Evolutionary conservation across 768 basidiomycete species (phyloP), one percentile per base, ranked within the genome.

Genomic region (Candolleomyces aberdarensis): DNA sequence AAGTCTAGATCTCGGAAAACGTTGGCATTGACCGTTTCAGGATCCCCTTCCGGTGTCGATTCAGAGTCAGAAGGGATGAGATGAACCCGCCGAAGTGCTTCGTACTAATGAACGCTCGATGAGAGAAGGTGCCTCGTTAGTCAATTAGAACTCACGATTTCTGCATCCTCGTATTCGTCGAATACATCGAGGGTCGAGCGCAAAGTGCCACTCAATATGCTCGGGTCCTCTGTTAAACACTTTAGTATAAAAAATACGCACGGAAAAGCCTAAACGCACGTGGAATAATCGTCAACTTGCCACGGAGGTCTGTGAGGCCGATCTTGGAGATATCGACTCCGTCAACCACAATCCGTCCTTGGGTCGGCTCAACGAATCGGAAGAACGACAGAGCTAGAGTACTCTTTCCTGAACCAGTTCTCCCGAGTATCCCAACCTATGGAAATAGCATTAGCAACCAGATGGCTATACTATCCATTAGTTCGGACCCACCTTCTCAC

Each of bases 171-270:
- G 59, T 94, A 95, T 69, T 95, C 92, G 19, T 87, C 80, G 64
- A 95, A 95, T 10, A 95, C 89, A 64, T 96, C 94, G 10, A 95
- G 76, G 0, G 92, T 88, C 0, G 89, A 87, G 39, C 92, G 84
- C 17, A 95, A 62, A 7, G 86, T 92, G 9, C 94, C 94, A 61
- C 90, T 92, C 65, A 95, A 72, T 64, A 96, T 91, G 0, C 88
- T 91, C 0, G 94, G 94, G 68, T 96, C 94, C 87, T 96, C 92
- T 88, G 74, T 57, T 56, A 46, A 1, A 55, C 14, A 26, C 50
- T 32, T 54, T 20, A 52, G 55, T 14, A 44, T 6, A 43, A 41
- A n/a, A 59, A 32, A 9, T 13, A 17, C 22, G 9, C 39, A 41
- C 14, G 15, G n/a, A 19, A 3, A 51, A 14, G 22, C 17, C 36